phyloP scores from a whole-genome alignment of 2,329 filamentous ascomycete species.

The Diaporthe ilicicola region DNA sequence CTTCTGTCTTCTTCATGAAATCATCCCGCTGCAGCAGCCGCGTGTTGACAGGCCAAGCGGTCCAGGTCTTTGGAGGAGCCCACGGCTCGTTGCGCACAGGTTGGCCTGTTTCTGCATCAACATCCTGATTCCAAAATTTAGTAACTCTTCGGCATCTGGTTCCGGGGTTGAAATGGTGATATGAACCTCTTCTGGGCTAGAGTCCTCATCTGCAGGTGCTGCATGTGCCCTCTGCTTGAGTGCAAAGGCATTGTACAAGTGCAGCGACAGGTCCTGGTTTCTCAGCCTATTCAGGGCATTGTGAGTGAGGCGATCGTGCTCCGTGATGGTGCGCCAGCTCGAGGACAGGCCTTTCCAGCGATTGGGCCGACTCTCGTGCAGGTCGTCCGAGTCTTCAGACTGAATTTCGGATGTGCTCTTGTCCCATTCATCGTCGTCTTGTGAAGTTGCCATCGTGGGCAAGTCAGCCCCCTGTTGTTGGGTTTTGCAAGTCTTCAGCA shows the following conservation, averaged over 20 bases:
- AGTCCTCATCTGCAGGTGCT: constrained; percentile 15
- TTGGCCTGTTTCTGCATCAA: constrained; percentile 40
- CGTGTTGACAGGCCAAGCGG: constrained; percentile 81
- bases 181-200: constrained; percentile 28
- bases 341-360: constrained; percentile 73
- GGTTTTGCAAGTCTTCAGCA: not conserved
- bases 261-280: constrained; percentile 74
- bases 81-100: constrained; percentile 47
- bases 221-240: constrained; percentile 61
- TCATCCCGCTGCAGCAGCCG: constrained; percentile 66
- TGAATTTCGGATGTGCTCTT: constrained; percentile 56
- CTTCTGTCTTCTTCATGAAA: constrained; percentile 55
- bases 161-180: not conserved
- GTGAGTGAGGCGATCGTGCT: constrained; percentile 69
- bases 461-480: not conserved
- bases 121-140: constrained; percentile 36
- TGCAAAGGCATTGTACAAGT: constrained; percentile 81
- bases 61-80: constrained; percentile 72
- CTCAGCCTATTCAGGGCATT: constrained; percentile 69
- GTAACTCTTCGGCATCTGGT: not conserved
- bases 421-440: constrained; percentile 46
- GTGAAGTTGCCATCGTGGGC: constrained; percentile 26
- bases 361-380: constrained; percentile 68
- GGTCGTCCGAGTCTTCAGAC: constrained; percentile 57
- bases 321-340: constrained; percentile 73